phyloP scores from a whole-genome alignment of 2,329 filamentous ascomycete genomes.

The Metarhizium anisopliae region DNA sequence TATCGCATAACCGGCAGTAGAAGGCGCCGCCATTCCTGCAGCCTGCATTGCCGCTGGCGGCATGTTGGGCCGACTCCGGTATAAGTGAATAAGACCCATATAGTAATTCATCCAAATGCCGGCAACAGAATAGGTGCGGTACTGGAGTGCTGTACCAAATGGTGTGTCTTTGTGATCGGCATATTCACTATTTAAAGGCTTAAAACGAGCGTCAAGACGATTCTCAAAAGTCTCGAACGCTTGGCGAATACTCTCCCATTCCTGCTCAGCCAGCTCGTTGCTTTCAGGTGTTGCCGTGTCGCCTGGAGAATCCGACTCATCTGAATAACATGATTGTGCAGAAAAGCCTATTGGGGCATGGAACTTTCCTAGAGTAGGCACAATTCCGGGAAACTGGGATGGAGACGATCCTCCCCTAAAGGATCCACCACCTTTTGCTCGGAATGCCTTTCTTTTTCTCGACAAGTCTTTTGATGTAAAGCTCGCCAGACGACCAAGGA shows the following conservation, averaged over 20 bases:
- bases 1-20: conserved; percentile 63
- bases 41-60: conserved; percentile 84
- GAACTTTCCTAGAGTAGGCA: conserved; percentile 42
- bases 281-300: conserved; percentile 53
- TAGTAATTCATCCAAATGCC: conserved; percentile 84
- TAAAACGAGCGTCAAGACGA: conserved; percentile 65
- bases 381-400: conserved; percentile 45
- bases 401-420: conserved; percentile 22
- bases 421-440: conserved; percentile 19
- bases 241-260: conserved; percentile 69
- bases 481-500: conserved; percentile 70
- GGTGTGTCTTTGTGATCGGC: conserved; percentile 54
- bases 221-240: conserved; percentile 60
- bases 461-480: conserved; percentile 71
- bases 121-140: conserved; percentile 79
- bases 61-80: conserved; percentile 80
- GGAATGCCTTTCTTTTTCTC: conserved; percentile 61
- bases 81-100: conserved; percentile 73
- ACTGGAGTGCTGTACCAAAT: conserved; percentile 74
- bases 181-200: conserved; percentile 62
- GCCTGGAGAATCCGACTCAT: conserved; percentile 33
- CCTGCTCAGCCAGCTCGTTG: conserved; percentile 60
- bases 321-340: conserved; percentile 35
- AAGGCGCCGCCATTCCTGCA: conserved; percentile 64
- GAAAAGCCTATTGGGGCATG: conserved; percentile 46